Conservation (phyloP, 345 rosid species). For the Turritis glabra region DNA sequence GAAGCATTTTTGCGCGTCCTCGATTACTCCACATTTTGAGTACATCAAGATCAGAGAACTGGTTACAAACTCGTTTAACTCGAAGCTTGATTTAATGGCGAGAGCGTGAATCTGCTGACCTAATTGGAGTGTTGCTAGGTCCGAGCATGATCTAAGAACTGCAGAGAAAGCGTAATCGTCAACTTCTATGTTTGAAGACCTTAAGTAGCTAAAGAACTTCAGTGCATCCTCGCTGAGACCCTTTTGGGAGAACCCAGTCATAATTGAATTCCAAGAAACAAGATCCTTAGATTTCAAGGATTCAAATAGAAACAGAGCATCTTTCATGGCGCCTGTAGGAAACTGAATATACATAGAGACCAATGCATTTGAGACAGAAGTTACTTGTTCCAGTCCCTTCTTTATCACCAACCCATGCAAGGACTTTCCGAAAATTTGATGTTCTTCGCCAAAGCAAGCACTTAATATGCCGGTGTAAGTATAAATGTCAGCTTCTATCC, state of each 20-base stretch:
- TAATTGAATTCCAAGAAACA: conserved; percentile 73
- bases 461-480: conserved; percentile 70
- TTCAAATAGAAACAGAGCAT: conserved; percentile 51
- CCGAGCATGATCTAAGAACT: conserved; percentile 73
- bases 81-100: conserved; percentile 55
- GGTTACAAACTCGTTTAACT: conserved; percentile 65
- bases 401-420: conserved; percentile 63
- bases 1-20: conserved; percentile 59
- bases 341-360: conserved; percentile 64
- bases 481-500: conserved; percentile 57
- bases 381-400: conserved; percentile 59
- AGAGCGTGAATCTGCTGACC: conserved; percentile 71
- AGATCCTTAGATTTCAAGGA: conserved; percentile 60
- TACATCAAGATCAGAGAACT: conserved; percentile 77
- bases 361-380: conserved; percentile 61
- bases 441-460: conserved; percentile 49
- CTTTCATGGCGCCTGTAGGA: conserved; percentile 49
- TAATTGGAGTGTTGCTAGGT: conserved; percentile 65
- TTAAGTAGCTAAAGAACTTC: conserved; percentile 53
- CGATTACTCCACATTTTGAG: conserved; percentile 71
- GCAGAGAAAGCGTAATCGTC: conserved; percentile 77
- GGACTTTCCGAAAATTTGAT: conserved; percentile 47
- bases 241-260: conserved; percentile 66
- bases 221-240: conserved; percentile 60
- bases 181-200: conserved; percentile 48